Evolutionary conservation across 108 stramenopile genomes (phyloP).

Genomic region (Fragilaria crotonensis): DNA sequence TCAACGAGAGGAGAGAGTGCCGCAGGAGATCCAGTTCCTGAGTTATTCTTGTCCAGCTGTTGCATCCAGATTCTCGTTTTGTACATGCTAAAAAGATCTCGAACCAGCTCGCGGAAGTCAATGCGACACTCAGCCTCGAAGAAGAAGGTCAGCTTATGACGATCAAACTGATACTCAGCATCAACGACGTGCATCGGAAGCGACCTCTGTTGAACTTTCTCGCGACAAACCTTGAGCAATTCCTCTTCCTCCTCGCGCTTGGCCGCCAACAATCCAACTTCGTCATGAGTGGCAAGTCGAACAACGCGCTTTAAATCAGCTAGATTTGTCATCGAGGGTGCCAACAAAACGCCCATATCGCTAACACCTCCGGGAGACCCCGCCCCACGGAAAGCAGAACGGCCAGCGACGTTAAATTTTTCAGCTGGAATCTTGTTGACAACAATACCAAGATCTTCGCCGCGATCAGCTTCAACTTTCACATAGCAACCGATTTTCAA

Average conservation of each 20-base stretch:
- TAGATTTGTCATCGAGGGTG: constrained; percentile 12
- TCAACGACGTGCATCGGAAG: constrained; percentile 93
- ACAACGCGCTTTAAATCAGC: constrained; percentile 78
- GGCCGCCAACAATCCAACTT: constrained; percentile 69
- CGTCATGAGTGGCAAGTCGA: constrained; percentile 82
- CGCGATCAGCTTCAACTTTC: constrained; percentile 97
- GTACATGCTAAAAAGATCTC: constrained; percentile 96
- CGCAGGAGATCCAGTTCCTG: constrained; percentile 24
- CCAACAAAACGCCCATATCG: constrained; percentile 12
- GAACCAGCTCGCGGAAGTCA: constrained; percentile 96
- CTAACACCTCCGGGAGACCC: constrained; percentile 13
- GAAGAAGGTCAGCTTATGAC: constrained; percentile 96
- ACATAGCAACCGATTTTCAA: constrained; percentile 91
- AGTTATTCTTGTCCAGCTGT: constrained; percentile 70
- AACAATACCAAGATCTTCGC: constrained; percentile 94
- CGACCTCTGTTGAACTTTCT: constrained; percentile 80
- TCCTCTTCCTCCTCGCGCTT: constrained; percentile 90
- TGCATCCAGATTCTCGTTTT: constrained; percentile 99
- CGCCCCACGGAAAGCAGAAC: constrained; percentile 30
- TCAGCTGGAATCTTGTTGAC: constrained; percentile 58
- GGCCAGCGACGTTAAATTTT: constrained; percentile 30
- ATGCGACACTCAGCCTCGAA: constrained; percentile 94
- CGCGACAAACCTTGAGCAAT: constrained; percentile 86
- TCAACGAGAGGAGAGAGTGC: neutral
- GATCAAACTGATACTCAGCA: constrained; percentile 97